Percentiles rank a stretch among this genome's conserved stretches.
These are phyloP conservation scores for Sporothrix brunneoviolacea DNA, from an alignment of 2,329 filamentous ascomycete genomes.

Conservation along the genomic window DNA sequence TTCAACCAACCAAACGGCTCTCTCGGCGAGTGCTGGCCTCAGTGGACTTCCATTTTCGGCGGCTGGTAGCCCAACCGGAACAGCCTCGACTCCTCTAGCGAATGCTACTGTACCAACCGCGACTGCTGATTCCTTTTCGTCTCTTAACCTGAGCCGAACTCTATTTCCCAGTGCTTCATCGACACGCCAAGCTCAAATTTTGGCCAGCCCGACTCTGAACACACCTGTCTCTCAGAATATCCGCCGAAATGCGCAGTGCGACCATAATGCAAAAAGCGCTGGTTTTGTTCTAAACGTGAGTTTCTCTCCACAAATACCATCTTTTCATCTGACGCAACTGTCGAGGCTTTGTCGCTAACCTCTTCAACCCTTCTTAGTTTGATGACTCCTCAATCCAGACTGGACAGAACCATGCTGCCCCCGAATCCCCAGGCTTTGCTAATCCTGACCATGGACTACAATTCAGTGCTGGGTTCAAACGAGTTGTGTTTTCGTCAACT, in stretches of 20 bases:
- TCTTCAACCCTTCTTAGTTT: conserved; percentile 16
- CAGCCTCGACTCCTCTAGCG: no score
- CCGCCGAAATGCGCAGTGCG: not conserved
- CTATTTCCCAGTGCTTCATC: no score
- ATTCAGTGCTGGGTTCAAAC: conserved; percentile 30
- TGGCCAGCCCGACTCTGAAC: not conserved
- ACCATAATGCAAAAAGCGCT: not conserved
- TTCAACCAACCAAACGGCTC: no score
- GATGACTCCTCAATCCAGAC: conserved; percentile 16
- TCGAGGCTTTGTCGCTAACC: no score
- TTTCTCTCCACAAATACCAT: not conserved
- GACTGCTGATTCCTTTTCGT: no score
- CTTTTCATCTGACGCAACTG: no score
- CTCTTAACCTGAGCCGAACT: no score
- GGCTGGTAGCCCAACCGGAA: no score
- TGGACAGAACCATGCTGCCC: not conserved
- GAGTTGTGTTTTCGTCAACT: conserved; percentile 21
- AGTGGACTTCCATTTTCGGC: no score
- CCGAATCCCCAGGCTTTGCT: conserved; percentile 14
- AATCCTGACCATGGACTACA: conserved; percentile 25
- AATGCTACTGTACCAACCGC: no score
- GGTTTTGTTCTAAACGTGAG: not conserved
- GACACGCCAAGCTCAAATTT: no score
- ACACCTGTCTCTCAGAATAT: not conserved
- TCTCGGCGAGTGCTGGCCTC: no score